Percentiles rank a stretch among this genome's conserved stretches.
These are phyloP conservation scores for Trichoderma breve DNA, from an alignment of 2,329 filamentous ascomycete genomes.

Conservation along the genomic window DNA sequence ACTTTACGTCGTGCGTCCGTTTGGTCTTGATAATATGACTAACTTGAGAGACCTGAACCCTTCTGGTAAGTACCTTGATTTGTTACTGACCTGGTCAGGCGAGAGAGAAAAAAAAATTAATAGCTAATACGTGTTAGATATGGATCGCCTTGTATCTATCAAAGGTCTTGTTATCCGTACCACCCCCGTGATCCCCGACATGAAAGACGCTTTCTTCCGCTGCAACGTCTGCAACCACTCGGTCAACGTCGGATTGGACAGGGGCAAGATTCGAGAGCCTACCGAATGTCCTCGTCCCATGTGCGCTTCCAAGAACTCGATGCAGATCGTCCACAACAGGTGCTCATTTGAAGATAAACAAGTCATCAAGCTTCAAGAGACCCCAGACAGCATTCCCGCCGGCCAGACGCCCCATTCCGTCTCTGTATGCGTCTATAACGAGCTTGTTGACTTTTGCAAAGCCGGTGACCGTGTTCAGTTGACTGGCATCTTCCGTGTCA, in stretches of 20 bases:
- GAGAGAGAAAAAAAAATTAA: neutral
- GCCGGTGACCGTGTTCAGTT: conserved; percentile 94
- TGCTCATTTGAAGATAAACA: conserved; percentile 96
- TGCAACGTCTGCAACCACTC: conserved; percentile 92
- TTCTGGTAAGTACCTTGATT: conserved; percentile 51
- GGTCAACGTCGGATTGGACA: conserved; percentile 85
- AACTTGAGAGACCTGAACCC: conserved; percentile 95
- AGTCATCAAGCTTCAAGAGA: conserved; percentile 97
- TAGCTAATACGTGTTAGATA: conserved; percentile 53
- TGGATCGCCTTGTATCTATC: conserved; percentile 92
- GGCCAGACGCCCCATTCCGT: conserved; percentile 97
- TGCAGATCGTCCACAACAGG: conserved; percentile 97
- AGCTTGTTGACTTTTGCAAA: conserved; percentile 96
- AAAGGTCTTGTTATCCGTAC: conserved; percentile 96
- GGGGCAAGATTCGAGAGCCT: conserved; percentile 93
- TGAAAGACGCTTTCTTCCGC: conserved; percentile 98
- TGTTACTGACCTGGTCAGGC: too few relatives aligned
- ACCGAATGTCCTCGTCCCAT: conserved; percentile 81
- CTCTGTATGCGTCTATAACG: conserved; percentile 93
- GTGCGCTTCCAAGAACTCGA: conserved; percentile 86
- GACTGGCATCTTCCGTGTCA: conserved; percentile 95
- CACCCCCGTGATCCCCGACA: conserved; percentile 95
- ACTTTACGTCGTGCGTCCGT: conserved; percentile 83
- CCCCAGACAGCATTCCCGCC: conserved; percentile 88
- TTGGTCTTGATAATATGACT: conserved; percentile 79